These are phyloP conservation scores for Hura crepitans DNA, from an alignment of 441 rosid species.

Conservation along the genomic window DNA sequence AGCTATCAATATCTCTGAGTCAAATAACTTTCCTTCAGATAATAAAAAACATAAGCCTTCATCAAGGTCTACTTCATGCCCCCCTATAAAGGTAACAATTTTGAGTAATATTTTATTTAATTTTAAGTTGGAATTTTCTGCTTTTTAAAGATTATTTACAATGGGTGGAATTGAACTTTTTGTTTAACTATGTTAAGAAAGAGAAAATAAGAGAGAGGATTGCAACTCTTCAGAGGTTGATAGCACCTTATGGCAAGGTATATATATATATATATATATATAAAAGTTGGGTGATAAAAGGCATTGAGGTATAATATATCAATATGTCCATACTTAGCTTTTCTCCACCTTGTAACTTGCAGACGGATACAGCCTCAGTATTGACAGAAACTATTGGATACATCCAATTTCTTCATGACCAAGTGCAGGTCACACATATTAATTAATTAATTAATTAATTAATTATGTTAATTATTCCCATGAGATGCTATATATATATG, in stretches of 20 bases:
- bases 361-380: slow-evolving; percentile 69
- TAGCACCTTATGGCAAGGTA: slow-evolving; percentile 64
- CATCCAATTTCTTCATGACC: slow-evolving; percentile 55
- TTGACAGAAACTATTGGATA: slow-evolving; percentile 56
- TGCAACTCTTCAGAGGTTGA: slow-evolving; percentile 53
- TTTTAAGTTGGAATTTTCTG: not conserved
- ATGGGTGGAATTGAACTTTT: not conserved
- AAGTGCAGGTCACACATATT: slow-evolving; percentile 23
- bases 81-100: slow-evolving; percentile 33
- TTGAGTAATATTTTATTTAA: not conserved
- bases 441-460: not conserved
- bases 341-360: slow-evolving; percentile 21
- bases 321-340: slow-evolving; percentile 12
- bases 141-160: not conserved
- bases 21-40: slow-evolving; percentile 24
- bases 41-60: slow-evolving; percentile 26
- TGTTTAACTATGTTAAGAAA: slow-evolving; percentile 36
- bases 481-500: no score
- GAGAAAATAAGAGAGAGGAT: slow-evolving; percentile 55
- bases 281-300: not conserved
- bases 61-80: slow-evolving; percentile 30
- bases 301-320: slow-evolving; percentile 8
- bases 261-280: not conserved
- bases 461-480: no score
- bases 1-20: slow-evolving; percentile 15